A percentile compares a stretch with the other conserved stretches of the same genome.
Conservation (phyloP, 2,329 filamentous ascomycete genomes). For the Aspergillus oerlinghausenensis region DNA sequence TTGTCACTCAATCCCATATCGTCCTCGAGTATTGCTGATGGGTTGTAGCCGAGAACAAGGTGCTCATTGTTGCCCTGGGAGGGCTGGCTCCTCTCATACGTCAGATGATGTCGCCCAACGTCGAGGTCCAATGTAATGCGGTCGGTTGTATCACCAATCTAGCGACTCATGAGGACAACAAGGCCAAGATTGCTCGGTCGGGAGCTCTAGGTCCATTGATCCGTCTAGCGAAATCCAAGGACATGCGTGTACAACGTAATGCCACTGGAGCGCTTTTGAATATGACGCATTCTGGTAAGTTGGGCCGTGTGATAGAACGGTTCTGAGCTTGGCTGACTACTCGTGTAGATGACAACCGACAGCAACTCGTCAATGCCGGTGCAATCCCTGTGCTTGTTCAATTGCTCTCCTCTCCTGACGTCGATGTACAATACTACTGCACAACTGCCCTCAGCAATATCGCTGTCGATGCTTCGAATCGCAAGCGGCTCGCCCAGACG, state of each 20-base stretch:
- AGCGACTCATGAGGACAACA: slow-evolving; percentile 98
- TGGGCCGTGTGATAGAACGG: not conserved
- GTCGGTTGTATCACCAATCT: slow-evolving; percentile 98
- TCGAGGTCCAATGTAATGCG: slow-evolving; percentile 98
- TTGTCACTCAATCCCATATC: slow-evolving; percentile 15
- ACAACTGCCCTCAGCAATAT: slow-evolving; percentile 98
- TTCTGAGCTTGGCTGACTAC: slow-evolving; percentile 16
- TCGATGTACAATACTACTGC: slow-evolving; percentile 99
- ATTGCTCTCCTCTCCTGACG: slow-evolving; percentile 84
- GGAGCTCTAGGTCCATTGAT: slow-evolving; percentile 89
- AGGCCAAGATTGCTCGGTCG: slow-evolving; percentile 94
- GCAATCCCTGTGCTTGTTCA: slow-evolving; percentile 98
- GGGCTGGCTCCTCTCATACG: slow-evolving; percentile 87
- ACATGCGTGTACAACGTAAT: slow-evolving; percentile 97
- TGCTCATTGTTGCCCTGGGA: slow-evolving; percentile 87
- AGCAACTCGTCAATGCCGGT: slow-evolving; percentile 93
- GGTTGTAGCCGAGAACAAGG: slow-evolving; percentile 87
- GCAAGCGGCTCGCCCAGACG: slow-evolving; percentile 83
- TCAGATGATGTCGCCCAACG: slow-evolving; percentile 97
- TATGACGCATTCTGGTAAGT: slow-evolving; percentile 95
- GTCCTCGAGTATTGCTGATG: slow-evolving; percentile 39
- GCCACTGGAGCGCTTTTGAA: slow-evolving; percentile 94
- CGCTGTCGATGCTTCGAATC: slow-evolving; percentile 85
- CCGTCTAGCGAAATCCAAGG: slow-evolving; percentile 88
- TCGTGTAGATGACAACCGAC: slow-evolving; percentile 80